Conservation (phyloP, 202 grass and related monocot genomes). For the Panicum virgatum region DNA sequence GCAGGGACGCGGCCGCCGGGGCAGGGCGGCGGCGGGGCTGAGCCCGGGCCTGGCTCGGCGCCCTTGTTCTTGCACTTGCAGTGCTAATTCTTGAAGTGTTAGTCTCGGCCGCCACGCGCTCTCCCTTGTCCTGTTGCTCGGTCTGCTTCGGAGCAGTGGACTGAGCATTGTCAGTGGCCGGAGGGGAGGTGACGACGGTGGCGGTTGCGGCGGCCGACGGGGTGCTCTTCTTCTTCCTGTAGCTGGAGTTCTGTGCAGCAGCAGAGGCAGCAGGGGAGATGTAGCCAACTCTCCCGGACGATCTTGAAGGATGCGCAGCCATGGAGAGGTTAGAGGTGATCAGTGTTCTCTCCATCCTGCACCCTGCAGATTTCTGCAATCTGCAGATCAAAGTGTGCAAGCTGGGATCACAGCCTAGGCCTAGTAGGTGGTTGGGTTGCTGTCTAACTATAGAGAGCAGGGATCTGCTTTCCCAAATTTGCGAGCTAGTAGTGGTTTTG, state of each 20-base stretch:
- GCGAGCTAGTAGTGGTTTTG: neutral
- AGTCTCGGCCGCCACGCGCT: neutral
- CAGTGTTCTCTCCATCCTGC: conserved; percentile 47
- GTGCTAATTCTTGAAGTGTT: neutral
- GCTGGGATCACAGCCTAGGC: neutral
- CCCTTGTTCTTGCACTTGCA: conserved; percentile 28
- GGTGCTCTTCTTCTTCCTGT: conserved; percentile 37
- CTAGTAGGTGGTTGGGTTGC: neutral
- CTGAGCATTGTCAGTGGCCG: conserved; percentile 23
- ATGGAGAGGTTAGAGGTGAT: conserved; percentile 45
- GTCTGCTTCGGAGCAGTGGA: conserved; percentile 14
- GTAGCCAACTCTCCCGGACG: conserved; percentile 28
- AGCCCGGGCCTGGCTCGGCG: conserved; percentile 8
- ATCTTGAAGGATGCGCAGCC: conserved; percentile 13
- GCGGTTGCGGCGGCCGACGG: conserved; percentile 22
- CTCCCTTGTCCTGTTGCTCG: conserved; percentile 8
- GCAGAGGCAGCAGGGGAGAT: conserved; percentile 44
- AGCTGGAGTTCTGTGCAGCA: conserved; percentile 18
- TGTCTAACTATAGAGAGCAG: neutral
- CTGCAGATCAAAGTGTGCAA: neutral
- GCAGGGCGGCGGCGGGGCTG: conserved; percentile 24
- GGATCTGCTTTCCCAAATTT: neutral
- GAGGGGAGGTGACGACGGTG: conserved; percentile 41
- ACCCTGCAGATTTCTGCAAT: conserved; percentile 9
- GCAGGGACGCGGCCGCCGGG: conserved; percentile 31